Evolutionary conservation across 1,139 yeast genomes (phyloP).

Genomic region (Geotrichum reessii): DNA sequence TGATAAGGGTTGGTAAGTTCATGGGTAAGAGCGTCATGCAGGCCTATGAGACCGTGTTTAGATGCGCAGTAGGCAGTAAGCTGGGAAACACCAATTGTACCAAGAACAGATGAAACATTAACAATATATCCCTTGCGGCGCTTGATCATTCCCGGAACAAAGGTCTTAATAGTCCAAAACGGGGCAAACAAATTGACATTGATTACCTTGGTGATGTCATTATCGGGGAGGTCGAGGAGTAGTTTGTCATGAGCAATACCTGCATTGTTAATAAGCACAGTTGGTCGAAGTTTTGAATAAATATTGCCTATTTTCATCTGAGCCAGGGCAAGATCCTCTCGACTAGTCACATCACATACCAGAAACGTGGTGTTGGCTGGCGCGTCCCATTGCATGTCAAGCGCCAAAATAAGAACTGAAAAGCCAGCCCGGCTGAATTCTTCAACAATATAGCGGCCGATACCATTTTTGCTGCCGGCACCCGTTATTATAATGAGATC

Average conservation of each 20-base stretch:
- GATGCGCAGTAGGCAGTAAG: constrained; percentile 75
- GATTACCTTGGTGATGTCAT: constrained; percentile 36
- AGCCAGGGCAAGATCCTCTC: constrained; percentile 34
- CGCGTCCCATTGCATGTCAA: constrained; percentile 42
- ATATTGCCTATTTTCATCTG: background rate
- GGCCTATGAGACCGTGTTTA: constrained; percentile 71
- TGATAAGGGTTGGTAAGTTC: constrained; percentile 43
- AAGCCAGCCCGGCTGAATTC: constrained; percentile 36
- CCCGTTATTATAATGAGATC: constrained; percentile 55
- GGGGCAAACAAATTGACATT: constrained; percentile 56
- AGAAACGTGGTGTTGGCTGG: constrained; percentile 38
- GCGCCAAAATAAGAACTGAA: constrained; percentile 47
- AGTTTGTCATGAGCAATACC: constrained; percentile 54
- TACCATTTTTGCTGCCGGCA: constrained; percentile 49
- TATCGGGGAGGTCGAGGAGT: constrained; percentile 38
- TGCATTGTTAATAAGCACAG: constrained; percentile 67
- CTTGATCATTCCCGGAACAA: constrained; percentile 34
- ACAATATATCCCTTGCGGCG: constrained; percentile 9
- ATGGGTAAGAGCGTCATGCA: constrained; percentile 72
- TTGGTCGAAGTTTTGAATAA: constrained; percentile 21
- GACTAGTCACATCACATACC: constrained; percentile 49
- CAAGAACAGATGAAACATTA: constrained; percentile 49
- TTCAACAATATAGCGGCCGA: constrained; percentile 47
- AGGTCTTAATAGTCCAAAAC: constrained; percentile 44
- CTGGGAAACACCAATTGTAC: constrained; percentile 63